These are phyloP conservation scores for Starmerella apis DNA, from an alignment of 805 yeast genomes.

Conservation along the genomic window DNA sequence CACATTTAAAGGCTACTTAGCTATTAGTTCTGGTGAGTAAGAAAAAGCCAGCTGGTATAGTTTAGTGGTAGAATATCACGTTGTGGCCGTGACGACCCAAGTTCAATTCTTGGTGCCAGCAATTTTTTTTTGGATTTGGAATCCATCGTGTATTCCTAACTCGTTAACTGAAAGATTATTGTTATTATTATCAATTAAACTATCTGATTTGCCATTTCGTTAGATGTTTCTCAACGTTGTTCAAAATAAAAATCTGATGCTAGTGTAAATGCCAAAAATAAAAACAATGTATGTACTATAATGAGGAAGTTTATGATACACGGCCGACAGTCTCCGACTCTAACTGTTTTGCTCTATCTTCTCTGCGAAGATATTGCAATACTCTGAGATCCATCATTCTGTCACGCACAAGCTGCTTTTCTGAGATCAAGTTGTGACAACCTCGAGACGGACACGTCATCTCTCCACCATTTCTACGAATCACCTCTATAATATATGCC, in stretches of 20 bases:
- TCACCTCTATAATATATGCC: not conserved
- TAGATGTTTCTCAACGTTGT: too few species aligned
- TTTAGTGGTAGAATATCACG: conserved; percentile 26
- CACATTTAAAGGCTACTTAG: not conserved
- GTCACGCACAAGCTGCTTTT: conserved; percentile 10
- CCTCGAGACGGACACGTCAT: conserved; percentile 18
- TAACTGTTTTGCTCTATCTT: not conserved
- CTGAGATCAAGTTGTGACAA: not conserved
- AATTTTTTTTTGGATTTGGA: too few species aligned
- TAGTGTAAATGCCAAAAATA: too few species aligned
- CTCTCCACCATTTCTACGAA: not conserved
- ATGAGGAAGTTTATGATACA: not conserved
- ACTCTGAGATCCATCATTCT: conserved; percentile 17
- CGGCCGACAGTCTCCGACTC: conserved; percentile 2
- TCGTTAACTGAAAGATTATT: too few species aligned
- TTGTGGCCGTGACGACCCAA: conserved; percentile 27
- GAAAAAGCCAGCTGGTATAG: conserved; percentile 21
- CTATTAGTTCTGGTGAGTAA: not conserved
- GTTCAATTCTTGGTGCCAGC: conserved; percentile 27
- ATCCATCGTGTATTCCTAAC: too few species aligned
- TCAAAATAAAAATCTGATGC: too few species aligned
- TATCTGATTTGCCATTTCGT: not conserved
- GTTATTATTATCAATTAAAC: too few species aligned
- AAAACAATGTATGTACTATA: too few species aligned
- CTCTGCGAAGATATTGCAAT: not conserved